Evolutionary conservation across 192 early-diverging fungal species (phyloP).

Genomic region (Entophlyctis luteolus): DNA sequence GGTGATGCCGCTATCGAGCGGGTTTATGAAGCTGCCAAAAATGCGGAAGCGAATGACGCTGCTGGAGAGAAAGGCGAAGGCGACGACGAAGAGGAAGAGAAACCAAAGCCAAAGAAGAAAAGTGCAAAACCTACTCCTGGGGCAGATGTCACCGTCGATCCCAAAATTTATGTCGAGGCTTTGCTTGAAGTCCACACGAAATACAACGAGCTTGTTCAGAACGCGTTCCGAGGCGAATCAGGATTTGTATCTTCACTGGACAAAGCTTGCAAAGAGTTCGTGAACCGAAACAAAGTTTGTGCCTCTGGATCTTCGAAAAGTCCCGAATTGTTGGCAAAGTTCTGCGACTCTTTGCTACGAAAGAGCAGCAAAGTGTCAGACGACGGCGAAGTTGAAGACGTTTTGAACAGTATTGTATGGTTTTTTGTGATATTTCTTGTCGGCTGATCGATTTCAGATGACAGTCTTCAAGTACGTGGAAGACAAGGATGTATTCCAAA

Average conservation of each 20-base stretch:
- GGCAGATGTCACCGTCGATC: conserved; percentile 49
- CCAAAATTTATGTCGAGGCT: conserved; percentile 82
- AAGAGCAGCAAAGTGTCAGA: conserved; percentile 79
- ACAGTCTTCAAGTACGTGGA: conserved; percentile 94
- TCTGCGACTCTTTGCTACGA: conserved; percentile 82
- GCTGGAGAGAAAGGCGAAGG: conserved; percentile 35
- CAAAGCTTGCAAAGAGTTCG: conserved; percentile 88
- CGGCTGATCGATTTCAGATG: conserved; percentile 55
- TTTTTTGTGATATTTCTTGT: neutral
- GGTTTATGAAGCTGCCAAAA: conserved; percentile 51
- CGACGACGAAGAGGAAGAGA: conserved; percentile 38
- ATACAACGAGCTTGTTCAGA: conserved; percentile 73
- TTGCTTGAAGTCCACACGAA: conserved; percentile 83
- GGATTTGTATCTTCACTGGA: conserved; percentile 88
- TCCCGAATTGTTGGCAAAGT: conserved; percentile 85
- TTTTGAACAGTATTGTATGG: conserved; percentile 71
- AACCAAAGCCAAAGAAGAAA: conserved; percentile 30
- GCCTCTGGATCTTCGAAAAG: conserved; percentile 64
- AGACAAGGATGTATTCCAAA: conserved; percentile 97
- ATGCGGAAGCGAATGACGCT: conserved; percentile 51
- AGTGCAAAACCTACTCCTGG: conserved; percentile 18
- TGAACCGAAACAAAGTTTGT: conserved; percentile 88
- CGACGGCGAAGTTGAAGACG: conserved; percentile 65
- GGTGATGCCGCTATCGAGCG: conserved; percentile 76
- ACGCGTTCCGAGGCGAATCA: conserved; percentile 76